Evolutionary conservation across 768 basidiomycete genomes (phyloP), one percentile per base, ranked within the genome.

Genomic region (Jaapia argillacea): DNA sequence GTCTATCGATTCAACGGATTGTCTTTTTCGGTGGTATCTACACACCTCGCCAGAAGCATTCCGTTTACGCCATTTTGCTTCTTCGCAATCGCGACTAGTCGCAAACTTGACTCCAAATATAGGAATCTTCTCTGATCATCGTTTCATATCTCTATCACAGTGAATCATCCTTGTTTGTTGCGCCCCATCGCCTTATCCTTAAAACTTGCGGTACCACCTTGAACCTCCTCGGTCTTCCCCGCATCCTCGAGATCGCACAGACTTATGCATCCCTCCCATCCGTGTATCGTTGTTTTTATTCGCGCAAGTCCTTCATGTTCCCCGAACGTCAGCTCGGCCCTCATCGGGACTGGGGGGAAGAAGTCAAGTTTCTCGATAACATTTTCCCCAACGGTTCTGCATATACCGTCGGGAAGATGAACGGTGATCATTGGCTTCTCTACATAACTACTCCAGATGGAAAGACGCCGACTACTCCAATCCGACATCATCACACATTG

Each of bases 161-260:
- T 68, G 96, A 98, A 74, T 98, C 94, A 0, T 97, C 93, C 27
- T 72, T 99, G 44, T 94, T 99, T 56, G 81, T 99, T 43, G 89
- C 85, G 28, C 79, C 94, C 2, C 93, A 99, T 65, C 83, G 91
- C 45, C 74, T 99, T 47, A 98, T 99, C 54, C 79, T 99, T 58
- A 99, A 99, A 66, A 99, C 96, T 10, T 99, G 96, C 62, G 96
- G 96, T 21, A 99, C 96, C 3, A 99, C 96, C 4, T 81, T 98
- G 48, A 97, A 98, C 66, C 83, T 99, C 40, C 74, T 94, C 49
- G 96, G 96, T 10, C 74, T 99, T 41, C 89, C 91, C 18, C 79
- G 90, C 45, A 94, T 99, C 54, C 85, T 99, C 47, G 82, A 91
- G 54, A 94, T 98, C 57, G 96, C 96, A 2, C 70, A 76, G 26